phyloP scores from a whole-genome alignment of 2,329 filamentous ascomycete species.

The Ophiocordyceps robertsii region DNA sequence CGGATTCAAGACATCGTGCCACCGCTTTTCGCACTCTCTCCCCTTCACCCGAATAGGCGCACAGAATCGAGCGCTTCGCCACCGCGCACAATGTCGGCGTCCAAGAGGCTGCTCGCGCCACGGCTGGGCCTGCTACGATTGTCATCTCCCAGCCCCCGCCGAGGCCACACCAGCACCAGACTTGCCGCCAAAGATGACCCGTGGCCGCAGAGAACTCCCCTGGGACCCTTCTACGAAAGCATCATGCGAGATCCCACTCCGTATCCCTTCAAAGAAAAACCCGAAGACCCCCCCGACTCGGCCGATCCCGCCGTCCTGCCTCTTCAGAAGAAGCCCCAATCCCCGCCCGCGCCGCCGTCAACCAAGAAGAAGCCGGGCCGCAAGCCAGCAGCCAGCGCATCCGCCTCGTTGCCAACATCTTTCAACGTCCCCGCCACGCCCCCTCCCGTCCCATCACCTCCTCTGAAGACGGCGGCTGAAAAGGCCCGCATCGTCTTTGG shows the following conservation, averaged over 20 bases:
- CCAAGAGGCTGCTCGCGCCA: conserved; percentile 15
- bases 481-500: conserved; percentile 66
- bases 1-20: too few relatives aligned
- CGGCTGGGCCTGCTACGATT: conserved; percentile 15
- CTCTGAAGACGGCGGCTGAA: conserved; percentile 31
- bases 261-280: conserved; percentile 23
- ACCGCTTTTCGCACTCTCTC: neutral
- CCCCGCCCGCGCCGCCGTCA: neutral
- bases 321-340: conserved; percentile 6
- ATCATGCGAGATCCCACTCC: conserved; percentile 34
- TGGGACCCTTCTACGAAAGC: conserved; percentile 46
- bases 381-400: conserved; percentile 9
- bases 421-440: conserved; percentile 1
- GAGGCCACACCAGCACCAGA: conserved; percentile 13
- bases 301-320: conserved; percentile 13
- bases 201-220: conserved; percentile 27
- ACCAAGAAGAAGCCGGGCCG: conserved; percentile 15
- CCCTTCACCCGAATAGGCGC: neutral
- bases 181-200: conserved; percentile 8
- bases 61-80: neutral
- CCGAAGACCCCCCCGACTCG: conserved; percentile 28
- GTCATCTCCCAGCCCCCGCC: conserved; percentile 7
- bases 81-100: conserved; percentile 13
- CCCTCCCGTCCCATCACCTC: conserved; percentile 4
- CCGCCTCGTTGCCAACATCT: conserved; percentile 1